Percentiles rank a stretch among this genome's conserved stretches.
Evolutionary conservation across 2,329 filamentous ascomycete genomes (phyloP).

Genomic region (Blumeria graminis): DNA sequence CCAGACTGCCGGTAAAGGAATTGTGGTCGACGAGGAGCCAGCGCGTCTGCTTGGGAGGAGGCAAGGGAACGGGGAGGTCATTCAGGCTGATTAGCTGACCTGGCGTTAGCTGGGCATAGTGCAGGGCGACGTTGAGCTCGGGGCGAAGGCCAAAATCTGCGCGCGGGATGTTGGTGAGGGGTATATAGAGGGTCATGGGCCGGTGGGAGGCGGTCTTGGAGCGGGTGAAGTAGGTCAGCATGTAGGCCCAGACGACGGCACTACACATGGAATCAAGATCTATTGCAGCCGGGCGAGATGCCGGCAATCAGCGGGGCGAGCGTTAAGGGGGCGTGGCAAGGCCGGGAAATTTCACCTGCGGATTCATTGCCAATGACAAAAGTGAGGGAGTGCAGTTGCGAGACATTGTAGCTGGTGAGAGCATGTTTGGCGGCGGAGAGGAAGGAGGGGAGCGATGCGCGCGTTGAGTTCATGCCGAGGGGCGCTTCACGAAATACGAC

Average conservation of each 20-base stretch:
- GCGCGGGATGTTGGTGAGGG: slow-evolving; percentile 45
- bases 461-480: not conserved
- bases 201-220: slow-evolving; percentile 19
- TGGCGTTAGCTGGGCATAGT: slow-evolving; percentile 29
- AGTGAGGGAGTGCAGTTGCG: slow-evolving; percentile 23
- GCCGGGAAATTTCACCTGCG: slow-evolving; percentile 22
- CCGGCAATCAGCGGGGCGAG: not conserved
- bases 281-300: slow-evolving; percentile 12
- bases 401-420: slow-evolving; percentile 18
- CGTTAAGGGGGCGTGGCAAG: slow-evolving; percentile 2
- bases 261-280: slow-evolving; percentile 65
- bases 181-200: slow-evolving; percentile 34
- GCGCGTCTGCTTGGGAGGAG: slow-evolving; percentile 27
- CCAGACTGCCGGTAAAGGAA: slow-evolving; percentile 36
- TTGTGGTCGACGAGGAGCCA: slow-evolving; percentile 73
- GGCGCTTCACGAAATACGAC: not conserved
- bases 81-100: slow-evolving; percentile 41
- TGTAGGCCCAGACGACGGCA: slow-evolving; percentile 48
- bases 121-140: slow-evolving; percentile 43
- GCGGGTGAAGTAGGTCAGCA: slow-evolving; percentile 31
- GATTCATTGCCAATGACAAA: slow-evolving; percentile 46
- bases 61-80: slow-evolving; percentile 23
- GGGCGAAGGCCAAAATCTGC: slow-evolving; percentile 47
- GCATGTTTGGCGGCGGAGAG: slow-evolving; percentile 25
- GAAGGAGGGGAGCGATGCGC: slow-evolving; percentile 23